Percentiles rank a stretch among this genome's conserved stretches.
Evolutionary conservation across 2,329 filamentous ascomycete species (phyloP).

Genomic region (Lomentospora prolificans): DNA sequence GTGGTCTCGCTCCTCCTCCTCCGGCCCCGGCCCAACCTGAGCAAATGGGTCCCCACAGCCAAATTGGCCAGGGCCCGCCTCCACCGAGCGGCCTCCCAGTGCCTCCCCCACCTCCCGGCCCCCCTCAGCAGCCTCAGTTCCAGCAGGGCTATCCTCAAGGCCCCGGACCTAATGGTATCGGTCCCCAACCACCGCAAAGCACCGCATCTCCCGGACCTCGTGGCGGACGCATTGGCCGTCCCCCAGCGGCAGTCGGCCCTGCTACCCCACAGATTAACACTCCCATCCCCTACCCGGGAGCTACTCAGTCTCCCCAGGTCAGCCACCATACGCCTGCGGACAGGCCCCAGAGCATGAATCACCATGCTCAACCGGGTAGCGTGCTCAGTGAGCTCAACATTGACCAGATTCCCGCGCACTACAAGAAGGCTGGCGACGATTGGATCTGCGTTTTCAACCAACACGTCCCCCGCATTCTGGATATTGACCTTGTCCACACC

Average conservation of each 20-base stretch:
- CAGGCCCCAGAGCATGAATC: conserved; percentile 26
- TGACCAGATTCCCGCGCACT: conserved; percentile 71
- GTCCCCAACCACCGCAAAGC: conserved; percentile 69
- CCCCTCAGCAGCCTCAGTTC: conserved; percentile 61
- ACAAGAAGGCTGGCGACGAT: conserved; percentile 82
- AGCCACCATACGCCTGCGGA: conserved; percentile 73
- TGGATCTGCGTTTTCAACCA: conserved; percentile 99
- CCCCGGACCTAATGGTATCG: conserved; percentile 59
- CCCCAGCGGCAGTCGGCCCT: conserved; percentile 44
- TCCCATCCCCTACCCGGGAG: conserved; percentile 75
- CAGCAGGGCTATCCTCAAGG: conserved; percentile 57
- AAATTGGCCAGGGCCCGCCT: conserved; percentile 66
- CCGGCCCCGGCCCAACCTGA: conserved; percentile 63
- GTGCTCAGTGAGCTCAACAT: conserved; percentile 78
- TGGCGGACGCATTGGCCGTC: conserved; percentile 60
- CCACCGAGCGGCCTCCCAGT: conserved; percentile 38
- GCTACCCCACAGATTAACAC: conserved; percentile 90
- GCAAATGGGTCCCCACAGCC: conserved; percentile 37
- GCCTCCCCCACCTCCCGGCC: conserved; percentile 48
- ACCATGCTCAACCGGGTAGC: conserved; percentile 36
- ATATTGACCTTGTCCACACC: conserved; percentile 90
- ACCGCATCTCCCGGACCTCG: conserved; percentile 80
- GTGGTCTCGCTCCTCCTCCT: conserved; percentile 71
- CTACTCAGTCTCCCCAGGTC: conserved; percentile 74
- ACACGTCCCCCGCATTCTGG: conserved; percentile 74